These are phyloP conservation scores for Epichloe sibirici DNA, from an alignment of 2,329 filamentous ascomycete genomes.

Conservation along the genomic window DNA sequence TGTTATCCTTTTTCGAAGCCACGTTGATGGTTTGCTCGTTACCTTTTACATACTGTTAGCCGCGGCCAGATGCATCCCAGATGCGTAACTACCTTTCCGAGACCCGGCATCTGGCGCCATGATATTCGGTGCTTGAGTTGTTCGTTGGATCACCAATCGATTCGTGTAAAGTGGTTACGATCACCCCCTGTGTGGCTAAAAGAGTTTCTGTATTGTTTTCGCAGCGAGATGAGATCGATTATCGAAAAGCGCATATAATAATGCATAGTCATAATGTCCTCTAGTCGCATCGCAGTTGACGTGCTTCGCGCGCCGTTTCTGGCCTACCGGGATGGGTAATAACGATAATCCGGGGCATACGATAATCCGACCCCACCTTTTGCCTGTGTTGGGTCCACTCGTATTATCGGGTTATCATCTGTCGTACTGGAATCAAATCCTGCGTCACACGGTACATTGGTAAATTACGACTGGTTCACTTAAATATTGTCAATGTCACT, in stretches of 20 bases:
- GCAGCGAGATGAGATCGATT: background rate
- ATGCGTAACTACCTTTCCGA: slow-evolving; percentile 17
- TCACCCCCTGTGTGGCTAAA: background rate
- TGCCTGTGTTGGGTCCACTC: background rate
- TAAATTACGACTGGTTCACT: too few species aligned
- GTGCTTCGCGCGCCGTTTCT: background rate
- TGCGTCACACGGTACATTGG: too few species aligned
- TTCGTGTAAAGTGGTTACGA: background rate
- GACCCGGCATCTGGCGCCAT: slow-evolving; percentile 13
- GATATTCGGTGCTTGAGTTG: background rate
- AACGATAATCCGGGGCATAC: slow-evolving; percentile 5
- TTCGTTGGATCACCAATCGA: background rate
- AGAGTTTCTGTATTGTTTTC: background rate
- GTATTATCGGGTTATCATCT: too few species aligned
- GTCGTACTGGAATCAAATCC: slow-evolving; percentile 7
- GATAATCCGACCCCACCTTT: slow-evolving; percentile 6
- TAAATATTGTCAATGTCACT: slow-evolving; percentile 25
- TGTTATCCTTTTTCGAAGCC: slow-evolving; percentile 41
- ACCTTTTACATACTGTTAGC: slow-evolving; percentile 1
- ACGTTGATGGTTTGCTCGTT: slow-evolving; percentile 49
- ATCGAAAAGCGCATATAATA: background rate
- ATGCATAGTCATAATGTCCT: background rate
- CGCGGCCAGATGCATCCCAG: background rate
- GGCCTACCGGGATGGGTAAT: background rate
- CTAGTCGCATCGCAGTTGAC: background rate